Evolutionary conservation across 345 rosid species (phyloP).

Genomic region (Carallia pectinifolia): DNA sequence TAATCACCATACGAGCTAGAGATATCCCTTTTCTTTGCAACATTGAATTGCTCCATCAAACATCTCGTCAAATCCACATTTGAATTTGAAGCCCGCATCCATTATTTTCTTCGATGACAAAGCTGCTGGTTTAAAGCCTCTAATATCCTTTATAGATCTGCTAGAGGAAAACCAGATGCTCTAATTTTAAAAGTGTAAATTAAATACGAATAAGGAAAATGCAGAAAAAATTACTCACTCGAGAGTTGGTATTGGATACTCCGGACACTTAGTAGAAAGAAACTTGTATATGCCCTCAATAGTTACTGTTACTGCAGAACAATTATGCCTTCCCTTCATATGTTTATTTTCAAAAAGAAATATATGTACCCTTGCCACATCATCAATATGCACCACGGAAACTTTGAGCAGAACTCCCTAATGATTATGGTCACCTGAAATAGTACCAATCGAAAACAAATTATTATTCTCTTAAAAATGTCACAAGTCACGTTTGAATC

Average conservation of each 20-base stretch:
- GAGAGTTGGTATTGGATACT: slow-evolving; percentile 18
- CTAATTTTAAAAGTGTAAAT: not conserved
- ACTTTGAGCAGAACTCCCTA: not conserved
- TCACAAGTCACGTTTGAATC: too few species aligned
- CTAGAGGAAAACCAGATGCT: not conserved
- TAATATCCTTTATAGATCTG: slow-evolving; percentile 4
- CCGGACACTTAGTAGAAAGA: slow-evolving; percentile 35
- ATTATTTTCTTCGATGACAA: slow-evolving; percentile 33
- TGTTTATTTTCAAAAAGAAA: slow-evolving; percentile 35
- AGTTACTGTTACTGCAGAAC: slow-evolving; percentile 24
- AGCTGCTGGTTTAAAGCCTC: not conserved
- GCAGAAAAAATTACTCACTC: slow-evolving; percentile 23
- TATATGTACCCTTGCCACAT: slow-evolving; percentile 40
- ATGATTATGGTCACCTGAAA: slow-evolving; percentile 5
- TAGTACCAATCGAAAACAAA: not conserved
- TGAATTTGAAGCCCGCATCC: slow-evolving; percentile 39
- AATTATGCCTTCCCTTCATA: slow-evolving; percentile 42
- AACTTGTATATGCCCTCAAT: slow-evolving; percentile 22
- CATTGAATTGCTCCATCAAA: slow-evolving; percentile 31
- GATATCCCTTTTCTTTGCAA: slow-evolving; percentile 33
- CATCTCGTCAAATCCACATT: slow-evolving; percentile 32
- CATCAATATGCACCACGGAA: slow-evolving; percentile 40
- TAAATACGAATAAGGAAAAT: not conserved
- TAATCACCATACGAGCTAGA: not conserved
- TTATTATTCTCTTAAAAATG: too few species aligned